Evolutionary conservation across 345 rosid genomes (phyloP), one percentile per base, ranked within the genome.

Genomic region (Pseudoturritis turrita): DNA sequence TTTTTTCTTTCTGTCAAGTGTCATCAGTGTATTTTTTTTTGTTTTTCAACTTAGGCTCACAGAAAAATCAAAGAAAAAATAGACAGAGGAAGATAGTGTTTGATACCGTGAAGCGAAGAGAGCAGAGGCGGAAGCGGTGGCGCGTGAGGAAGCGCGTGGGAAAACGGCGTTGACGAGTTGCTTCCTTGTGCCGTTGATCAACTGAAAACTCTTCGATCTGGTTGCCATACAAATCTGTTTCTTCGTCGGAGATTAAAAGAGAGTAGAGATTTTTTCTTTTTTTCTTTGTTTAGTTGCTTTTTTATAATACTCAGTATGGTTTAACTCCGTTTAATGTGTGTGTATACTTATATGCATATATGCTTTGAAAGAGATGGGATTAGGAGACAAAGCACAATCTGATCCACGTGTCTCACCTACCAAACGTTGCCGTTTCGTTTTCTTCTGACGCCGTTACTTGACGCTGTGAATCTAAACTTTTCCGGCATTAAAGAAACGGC

Each of bases 221-320:
- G 88, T 84, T 77, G 93, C 90, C 93, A 88, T 88, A 74, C 78
- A 84, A 78, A 5, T 46, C 21, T 49, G 52, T 8, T 53, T 58
- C 15, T 46, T 40, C 10, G 47, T 35, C 70, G 40, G 65, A 56
- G 65, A 57, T 33, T 39, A 53, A 21, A 3, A 29, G 55, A 22
- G 29, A 28, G 7, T 17, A 56, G 28, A 55, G n/a, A 8, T 1
- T 14, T 45, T 54, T 41, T 50, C 0, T 21, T 40, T 12, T 17
- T 36, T 18, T 17, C 17, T 47, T 56, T 59, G 64, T 37, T 31
- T 47, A n/a, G 41, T 37, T 47, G 5, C 37, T 44, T 11, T 31
- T 4, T 2, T 22, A 10, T 31, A 28, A 12, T 44, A 37, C 2
- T 17, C 6, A 49, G 41, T 33, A 2, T 18, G 47, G 31, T 19